Base-by-base conservation (phyloP, 495 filamentous ascomycete species). In the Podospora anserina region DNA sequence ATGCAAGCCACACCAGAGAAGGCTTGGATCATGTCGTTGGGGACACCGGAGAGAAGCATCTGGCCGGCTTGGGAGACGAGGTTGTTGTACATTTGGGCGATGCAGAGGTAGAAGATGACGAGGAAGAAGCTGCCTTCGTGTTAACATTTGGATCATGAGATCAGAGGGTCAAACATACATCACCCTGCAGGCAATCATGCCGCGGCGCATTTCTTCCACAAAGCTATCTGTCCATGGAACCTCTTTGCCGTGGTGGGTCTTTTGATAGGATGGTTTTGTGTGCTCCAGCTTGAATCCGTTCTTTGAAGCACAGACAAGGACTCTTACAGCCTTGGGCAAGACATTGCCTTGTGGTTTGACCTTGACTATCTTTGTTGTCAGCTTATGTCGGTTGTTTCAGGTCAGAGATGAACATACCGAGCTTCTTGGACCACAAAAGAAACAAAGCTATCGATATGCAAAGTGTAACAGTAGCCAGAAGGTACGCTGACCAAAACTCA, bases 51-150 rank as follows among this genome's bases (percentile, higher is more conserved):
- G 23, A 77, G 78, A 28, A 80, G 69, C 83, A 86, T 87, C 39
- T 83, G 79, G 4, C 77, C 81, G 13, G 85, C 85, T 71, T 87
- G 86, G 0, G 86, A 86, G 65, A 74, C 69, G 56, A 74, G 67
- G 53, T 74, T 74, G 67, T 74, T 71, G 63, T 87, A 81, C 34
- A 86, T 72, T 59, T 87, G 86, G 64, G 78, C 83, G 54, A 80
- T 73, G 67, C 84, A 79, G 34, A 89, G 81, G 83, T 85, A 89
- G 74, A 83, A 88, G 15, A 89, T 75, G 30, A 83, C 83, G 67
- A 83, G 83, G 72, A 82, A 86, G 64, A 84, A 74, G 68, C 73
- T 77, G 64, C n/a, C 0, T 4, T 57, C 20, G 23, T 23, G 23
- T 23, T 23, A 23, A 23, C 23, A 23, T 0, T 23, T 23, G 23